Percentiles rank a stretch among this genome's conserved stretches.
Conservation (phyloP, 352 stramenopile genomes). For the Phytophthora quininea region DNA sequence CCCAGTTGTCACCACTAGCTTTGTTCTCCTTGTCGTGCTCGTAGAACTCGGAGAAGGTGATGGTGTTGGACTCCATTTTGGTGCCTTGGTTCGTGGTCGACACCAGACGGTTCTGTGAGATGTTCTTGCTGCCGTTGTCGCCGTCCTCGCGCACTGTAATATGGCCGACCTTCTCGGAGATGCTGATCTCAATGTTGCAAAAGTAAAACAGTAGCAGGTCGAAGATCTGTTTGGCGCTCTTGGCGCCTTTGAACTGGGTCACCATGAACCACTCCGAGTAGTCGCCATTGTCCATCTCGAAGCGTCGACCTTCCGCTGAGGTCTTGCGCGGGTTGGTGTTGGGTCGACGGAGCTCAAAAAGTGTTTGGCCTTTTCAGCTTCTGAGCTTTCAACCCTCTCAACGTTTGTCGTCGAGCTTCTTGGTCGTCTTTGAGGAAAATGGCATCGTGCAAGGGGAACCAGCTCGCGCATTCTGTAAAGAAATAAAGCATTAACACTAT, state of each 20-base stretch:
- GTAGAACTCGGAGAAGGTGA: constrained; percentile 42
- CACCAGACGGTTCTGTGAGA: constrained; percentile 55
- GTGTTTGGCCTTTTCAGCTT: constrained; percentile 31
- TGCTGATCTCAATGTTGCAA: constrained; percentile 66
- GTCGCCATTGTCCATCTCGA: constrained; percentile 49
- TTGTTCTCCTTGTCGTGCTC: constrained; percentile 20
- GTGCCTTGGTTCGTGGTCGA: constrained; percentile 40
- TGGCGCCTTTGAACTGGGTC: constrained; percentile 45
- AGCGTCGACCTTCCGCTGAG: constrained; percentile 41
- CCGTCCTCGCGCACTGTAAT: constrained; percentile 69
- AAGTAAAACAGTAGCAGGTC: constrained; percentile 61
- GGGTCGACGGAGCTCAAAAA: constrained; percentile 34
- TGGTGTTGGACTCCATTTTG: constrained; percentile 48
- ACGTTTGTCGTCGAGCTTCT: constrained; percentile 11
- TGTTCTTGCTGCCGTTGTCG: constrained; percentile 45
- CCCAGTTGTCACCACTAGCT: constrained; percentile 35
- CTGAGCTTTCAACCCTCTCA: constrained; percentile 28
- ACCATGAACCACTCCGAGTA: constrained; percentile 51
- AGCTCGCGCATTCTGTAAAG: constrained; percentile 19
- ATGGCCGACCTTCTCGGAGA: constrained; percentile 58
- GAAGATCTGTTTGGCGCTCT: constrained; percentile 51
- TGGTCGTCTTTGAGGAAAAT: constrained; percentile 20
- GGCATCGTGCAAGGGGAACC: constrained; percentile 26
- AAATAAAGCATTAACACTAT: neutral
- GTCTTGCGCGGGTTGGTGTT: constrained; percentile 26